These are phyloP conservation scores for Fusarium tanahbumbuense DNA, from an alignment of 2,329 filamentous ascomycete genomes.

Conservation along the genomic window DNA sequence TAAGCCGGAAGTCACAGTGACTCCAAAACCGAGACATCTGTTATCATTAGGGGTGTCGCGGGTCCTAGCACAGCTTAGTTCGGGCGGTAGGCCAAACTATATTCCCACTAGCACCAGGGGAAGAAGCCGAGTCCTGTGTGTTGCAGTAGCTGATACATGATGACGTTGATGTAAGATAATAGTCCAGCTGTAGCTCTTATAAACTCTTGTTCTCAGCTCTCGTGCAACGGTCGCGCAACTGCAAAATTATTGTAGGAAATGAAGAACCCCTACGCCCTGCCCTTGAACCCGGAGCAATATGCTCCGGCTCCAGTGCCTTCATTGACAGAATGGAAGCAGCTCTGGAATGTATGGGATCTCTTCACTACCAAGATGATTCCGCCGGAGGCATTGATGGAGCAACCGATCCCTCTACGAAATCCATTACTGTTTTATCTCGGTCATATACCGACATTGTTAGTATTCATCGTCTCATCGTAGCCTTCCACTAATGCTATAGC, in stretches of 20 bases:
- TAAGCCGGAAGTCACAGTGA: background rate
- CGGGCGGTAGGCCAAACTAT: background rate
- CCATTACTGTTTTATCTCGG: conserved; percentile 28
- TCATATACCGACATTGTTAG: conserved; percentile 36
- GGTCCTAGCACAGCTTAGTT: background rate
- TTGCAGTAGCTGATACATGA: background rate
- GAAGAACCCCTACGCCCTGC: conserved; percentile 16
- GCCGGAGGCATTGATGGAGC: conserved; percentile 20
- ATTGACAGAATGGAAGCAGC: conserved; percentile 25
- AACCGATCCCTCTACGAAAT: conserved; percentile 31
- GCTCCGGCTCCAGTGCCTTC: conserved; percentile 27
- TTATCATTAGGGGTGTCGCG: background rate
- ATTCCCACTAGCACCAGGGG: background rate
- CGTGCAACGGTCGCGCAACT: background rate
- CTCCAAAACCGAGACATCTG: background rate
- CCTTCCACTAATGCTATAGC: accelerated
- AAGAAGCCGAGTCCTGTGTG: no score
- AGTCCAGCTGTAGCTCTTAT: background rate
- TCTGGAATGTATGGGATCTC: conserved; percentile 35
- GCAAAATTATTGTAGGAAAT: background rate
- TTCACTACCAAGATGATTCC: conserved; percentile 24
- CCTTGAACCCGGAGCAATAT: conserved; percentile 11
- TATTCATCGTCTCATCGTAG: accelerated
- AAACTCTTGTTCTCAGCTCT: background rate
- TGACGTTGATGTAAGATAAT: background rate